Conservation (phyloP, 1,139 yeast species). For the Lodderomyces jiufengensis region DNA sequence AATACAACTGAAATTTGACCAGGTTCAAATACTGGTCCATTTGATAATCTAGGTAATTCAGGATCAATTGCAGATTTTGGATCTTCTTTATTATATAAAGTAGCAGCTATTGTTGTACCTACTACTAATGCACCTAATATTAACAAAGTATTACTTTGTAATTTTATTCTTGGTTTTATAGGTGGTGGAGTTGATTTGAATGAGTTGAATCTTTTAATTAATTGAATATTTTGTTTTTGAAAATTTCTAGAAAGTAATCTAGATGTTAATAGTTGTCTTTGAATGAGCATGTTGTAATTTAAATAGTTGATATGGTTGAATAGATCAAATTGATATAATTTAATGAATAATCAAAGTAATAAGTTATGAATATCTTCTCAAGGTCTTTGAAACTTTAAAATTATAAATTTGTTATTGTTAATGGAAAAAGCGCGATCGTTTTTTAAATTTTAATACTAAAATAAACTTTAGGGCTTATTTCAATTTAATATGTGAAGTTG, state of each 20-base stretch:
- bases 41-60: conserved; percentile 18
- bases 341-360: too few species aligned
- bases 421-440: too few species aligned
- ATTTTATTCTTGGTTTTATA: conserved; percentile 11
- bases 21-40: conserved; percentile 47
- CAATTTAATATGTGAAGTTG: too few species aligned
- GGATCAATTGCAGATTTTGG: conserved; percentile 52
- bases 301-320: too few species aligned
- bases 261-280: conserved; percentile 10
- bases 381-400: too few species aligned
- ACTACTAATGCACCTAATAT: conserved; percentile 38
- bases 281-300: too few species aligned
- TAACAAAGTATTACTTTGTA: conserved; percentile 25
- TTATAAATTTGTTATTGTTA: too few species aligned
- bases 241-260: conserved; percentile 7
- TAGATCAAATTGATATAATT: too few species aligned
- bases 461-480: too few species aligned
- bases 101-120: conserved; percentile 47
- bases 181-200: conserved; percentile 21
- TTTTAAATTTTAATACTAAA: too few species aligned
- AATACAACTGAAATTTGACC: conserved; percentile 76
- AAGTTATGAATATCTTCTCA: too few species aligned
- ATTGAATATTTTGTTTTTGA: conserved; percentile 3
- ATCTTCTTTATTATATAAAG: conserved; percentile 39
- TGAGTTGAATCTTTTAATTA: conserved; percentile 16